These are phyloP conservation scores for Thermothielavioides terrestris DNA, from an alignment of 495 filamentous ascomycete genomes.

Conservation along the genomic window DNA sequence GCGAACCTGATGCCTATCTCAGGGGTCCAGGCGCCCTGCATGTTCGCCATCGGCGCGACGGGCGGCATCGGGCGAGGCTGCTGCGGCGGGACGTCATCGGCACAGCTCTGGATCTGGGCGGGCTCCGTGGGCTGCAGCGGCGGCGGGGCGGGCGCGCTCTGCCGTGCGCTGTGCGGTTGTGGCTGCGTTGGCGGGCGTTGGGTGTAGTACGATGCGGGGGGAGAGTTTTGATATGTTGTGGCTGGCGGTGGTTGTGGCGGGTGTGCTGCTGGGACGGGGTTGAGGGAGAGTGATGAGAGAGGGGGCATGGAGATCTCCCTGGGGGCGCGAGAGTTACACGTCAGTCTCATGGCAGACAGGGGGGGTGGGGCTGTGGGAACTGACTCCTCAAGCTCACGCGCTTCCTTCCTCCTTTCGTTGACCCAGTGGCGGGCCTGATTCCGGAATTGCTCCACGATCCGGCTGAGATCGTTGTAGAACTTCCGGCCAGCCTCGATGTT, in stretches of 20 bases:
- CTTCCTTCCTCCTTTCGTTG: slow-evolving; percentile 71
- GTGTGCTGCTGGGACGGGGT: slow-evolving; percentile 4
- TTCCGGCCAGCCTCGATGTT: slow-evolving; percentile 85
- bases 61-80: slow-evolving; percentile 44
- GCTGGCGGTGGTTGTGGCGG: slow-evolving; percentile 11
- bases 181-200: slow-evolving; percentile 19
- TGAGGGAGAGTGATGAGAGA: slow-evolving; percentile 36
- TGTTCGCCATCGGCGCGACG: slow-evolving; percentile 17
- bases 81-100: slow-evolving; percentile 42
- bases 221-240: slow-evolving; percentile 11
- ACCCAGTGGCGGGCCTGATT: slow-evolving; percentile 74
- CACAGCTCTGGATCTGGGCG: slow-evolving; percentile 45
- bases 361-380: slow-evolving; percentile 11
- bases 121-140: too few species aligned
- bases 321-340: too few species aligned
- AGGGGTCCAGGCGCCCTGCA: slow-evolving; percentile 63
- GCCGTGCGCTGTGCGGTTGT: slow-evolving; percentile 26
- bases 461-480: slow-evolving; percentile 93
- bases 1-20: slow-evolving; percentile 72
- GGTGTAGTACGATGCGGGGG: slow-evolving; percentile 18
- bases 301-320: slow-evolving; percentile 46
- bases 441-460: slow-evolving; percentile 63
- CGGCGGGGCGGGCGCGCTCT: slow-evolving; percentile 20
- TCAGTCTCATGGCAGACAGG: not conserved
- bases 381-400: slow-evolving; percentile 64